Base-by-base conservation (phyloP, 2,329 filamentous ascomycete species). In the Cladosporium sp. region DNA sequence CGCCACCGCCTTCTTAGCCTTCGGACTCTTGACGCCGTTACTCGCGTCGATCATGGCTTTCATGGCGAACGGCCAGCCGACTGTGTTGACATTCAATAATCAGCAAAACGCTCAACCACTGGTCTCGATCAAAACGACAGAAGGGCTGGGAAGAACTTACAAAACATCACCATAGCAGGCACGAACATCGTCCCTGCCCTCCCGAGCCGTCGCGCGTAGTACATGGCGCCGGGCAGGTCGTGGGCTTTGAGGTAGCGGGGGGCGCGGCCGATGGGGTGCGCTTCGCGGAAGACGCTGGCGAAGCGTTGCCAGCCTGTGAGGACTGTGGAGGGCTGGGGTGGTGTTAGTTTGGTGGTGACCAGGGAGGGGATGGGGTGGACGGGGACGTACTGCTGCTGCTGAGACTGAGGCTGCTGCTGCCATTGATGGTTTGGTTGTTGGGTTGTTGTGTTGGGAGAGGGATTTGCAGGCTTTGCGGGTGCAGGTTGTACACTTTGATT, bases 231-330 rank as follows among this genome's bases (percentile, higher is more conserved):
- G 17, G 48, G 40, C 12, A 38, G 36, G n/a, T 39, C 22, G 24
- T 51, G 48, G 17, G 39, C 15, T 29, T 51, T 43, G 48, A 51
- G 41, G 17, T 51, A 51, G 1, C 8, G 17, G 15, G 48, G 48
- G 9, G 30, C 34, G 34, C 48, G 48, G 22, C 40, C 48, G 13
- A 51, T 40, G 20, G 48, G 48, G 36, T 51, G 48, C 8, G 48
- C 40, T 40, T 51, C 48, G 39, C 40, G 40, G 48, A 44, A 51
- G 12, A 44, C 42, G 24, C 36, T 38, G 48, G 48, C 40, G 40
- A 51, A 44, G n/a, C 41, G 37, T 24, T 41, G 45, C 37, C 37
- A 41, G 20, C 17, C n/a, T 24, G 45, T 20, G 37, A 41, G 45
- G 27, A 47, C 36, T 40, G n/a, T n/a, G n/a, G n/a, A n/a, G n/a